Evolutionary conservation across 305 asterid genomes (phyloP).

Genomic region (Fraxinus xanthoxyloides): DNA sequence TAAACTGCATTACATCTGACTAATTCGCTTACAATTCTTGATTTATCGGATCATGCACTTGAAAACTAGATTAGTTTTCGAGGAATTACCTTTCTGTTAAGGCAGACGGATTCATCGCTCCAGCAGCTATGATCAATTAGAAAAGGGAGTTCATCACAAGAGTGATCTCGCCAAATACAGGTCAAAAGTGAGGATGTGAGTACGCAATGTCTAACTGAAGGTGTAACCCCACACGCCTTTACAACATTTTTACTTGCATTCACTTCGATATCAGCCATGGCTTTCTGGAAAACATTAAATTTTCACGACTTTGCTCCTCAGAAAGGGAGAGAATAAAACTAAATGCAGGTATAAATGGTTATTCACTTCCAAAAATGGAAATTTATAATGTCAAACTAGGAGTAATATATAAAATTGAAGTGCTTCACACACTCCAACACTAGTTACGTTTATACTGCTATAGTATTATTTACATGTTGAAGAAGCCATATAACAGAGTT

Average conservation of each 20-base stretch:
- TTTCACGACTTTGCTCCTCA: background rate
- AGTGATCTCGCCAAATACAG: constrained; percentile 62
- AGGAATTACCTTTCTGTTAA: constrained; percentile 53
- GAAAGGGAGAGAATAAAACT: background rate
- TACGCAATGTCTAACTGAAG: constrained; percentile 63
- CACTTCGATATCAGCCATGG: constrained; percentile 72
- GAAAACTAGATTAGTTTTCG: background rate
- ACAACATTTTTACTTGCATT: constrained; percentile 59
- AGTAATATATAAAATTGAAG: background rate
- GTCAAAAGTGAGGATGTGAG: constrained; percentile 88
- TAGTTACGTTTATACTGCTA: background rate
- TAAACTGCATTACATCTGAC: background rate
- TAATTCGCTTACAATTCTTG: background rate
- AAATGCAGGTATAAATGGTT: background rate
- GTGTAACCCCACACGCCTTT: constrained; percentile 65
- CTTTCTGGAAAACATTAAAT: constrained; percentile 41
- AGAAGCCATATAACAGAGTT: background rate
- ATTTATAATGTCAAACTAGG: background rate
- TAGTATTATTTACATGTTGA: background rate
- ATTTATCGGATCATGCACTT: background rate
- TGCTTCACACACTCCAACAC: background rate
- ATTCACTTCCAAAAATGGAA: background rate
- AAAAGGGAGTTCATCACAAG: constrained; percentile 28
- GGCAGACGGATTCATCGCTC: constrained; percentile 81
- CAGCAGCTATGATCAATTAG: constrained; percentile 66